A percentile compares a stretch with the other conserved stretches of the same genome.
Conservation (phyloP, 306 rosid genomes). For the Prunus kanzakura region DNA sequence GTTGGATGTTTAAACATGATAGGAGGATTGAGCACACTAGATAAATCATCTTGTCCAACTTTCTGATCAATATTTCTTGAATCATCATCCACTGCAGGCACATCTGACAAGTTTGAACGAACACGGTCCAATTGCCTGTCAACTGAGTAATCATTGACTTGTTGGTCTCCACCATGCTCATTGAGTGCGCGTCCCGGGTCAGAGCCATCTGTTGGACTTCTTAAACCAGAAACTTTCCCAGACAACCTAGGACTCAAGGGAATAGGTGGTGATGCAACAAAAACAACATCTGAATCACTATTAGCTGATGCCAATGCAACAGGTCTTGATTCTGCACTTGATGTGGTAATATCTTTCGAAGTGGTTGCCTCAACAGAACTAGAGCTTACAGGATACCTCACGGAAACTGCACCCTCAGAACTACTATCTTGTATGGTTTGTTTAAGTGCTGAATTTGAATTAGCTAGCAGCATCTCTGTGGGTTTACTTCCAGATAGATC, state of each 20-base stretch:
- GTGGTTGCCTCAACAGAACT: conserved; percentile 49
- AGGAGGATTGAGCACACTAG: conserved; percentile 55
- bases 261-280: conserved; percentile 66
- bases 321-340: conserved; percentile 58
- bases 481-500: conserved; percentile 52
- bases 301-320: conserved; percentile 45
- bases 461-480: conserved; percentile 40
- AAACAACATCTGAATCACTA: conserved; percentile 61
- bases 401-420: conserved; percentile 44
- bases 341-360: conserved; percentile 44
- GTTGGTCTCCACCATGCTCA: conserved; percentile 64
- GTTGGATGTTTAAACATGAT: conserved; percentile 82
- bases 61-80: conserved; percentile 55
- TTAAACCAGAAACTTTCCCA: conserved; percentile 73
- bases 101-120: conserved; percentile 58
- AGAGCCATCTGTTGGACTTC: conserved; percentile 55
- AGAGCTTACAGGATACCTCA: conserved; percentile 58
- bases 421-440: conserved; percentile 42
- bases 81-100: conserved; percentile 51
- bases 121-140: conserved; percentile 67
- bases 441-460: conserved; percentile 61
- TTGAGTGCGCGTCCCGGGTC: conserved; percentile 36
- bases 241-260: conserved; percentile 90
- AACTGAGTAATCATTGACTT: conserved; percentile 59
- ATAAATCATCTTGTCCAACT: conserved; percentile 61